Conservation (phyloP, 2,329 filamentous ascomycete genomes). For the Epicoccum sorghinum region DNA sequence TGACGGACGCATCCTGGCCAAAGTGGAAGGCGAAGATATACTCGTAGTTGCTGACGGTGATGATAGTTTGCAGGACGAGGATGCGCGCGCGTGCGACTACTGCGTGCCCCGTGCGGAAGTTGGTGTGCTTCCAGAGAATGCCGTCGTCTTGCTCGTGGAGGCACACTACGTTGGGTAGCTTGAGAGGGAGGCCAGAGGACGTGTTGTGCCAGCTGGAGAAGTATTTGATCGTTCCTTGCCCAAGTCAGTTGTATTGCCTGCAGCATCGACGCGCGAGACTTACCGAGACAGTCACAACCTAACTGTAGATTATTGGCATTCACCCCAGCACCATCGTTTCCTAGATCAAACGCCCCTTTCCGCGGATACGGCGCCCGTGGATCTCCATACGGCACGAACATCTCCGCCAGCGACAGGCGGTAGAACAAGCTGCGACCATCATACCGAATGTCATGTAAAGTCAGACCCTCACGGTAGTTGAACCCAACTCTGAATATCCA, state of each 20-base stretch:
- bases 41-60: slow-evolving; percentile 39
- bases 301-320: slow-evolving; percentile 52
- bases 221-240: slow-evolving; percentile 47
- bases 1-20: slow-evolving; percentile 48
- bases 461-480: slow-evolving; percentile 54
- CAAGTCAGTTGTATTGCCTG: background rate
- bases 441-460: slow-evolving; percentile 51
- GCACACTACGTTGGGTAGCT: slow-evolving; percentile 52
- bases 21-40: slow-evolving; percentile 52
- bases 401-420: slow-evolving; percentile 51
- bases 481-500: slow-evolving; percentile 53
- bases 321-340: slow-evolving; percentile 51
- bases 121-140: slow-evolving; percentile 40
- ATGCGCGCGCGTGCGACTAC: slow-evolving; percentile 28
- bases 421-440: slow-evolving; percentile 51
- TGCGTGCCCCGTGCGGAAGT: slow-evolving; percentile 29
- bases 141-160: slow-evolving; percentile 66
- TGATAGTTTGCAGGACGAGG: slow-evolving; percentile 34
- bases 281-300: slow-evolving; percentile 54
- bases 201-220: slow-evolving; percentile 50
- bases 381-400: slow-evolving; percentile 55
- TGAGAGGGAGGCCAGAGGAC: slow-evolving; percentile 42
- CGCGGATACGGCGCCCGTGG: slow-evolving; percentile 49
- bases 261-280: background rate
- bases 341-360: slow-evolving; percentile 54